Evolutionary conservation across 225 moss, liverwort and hornwort species (phyloP).

Genomic region (Sphagnum tenellum): DNA sequence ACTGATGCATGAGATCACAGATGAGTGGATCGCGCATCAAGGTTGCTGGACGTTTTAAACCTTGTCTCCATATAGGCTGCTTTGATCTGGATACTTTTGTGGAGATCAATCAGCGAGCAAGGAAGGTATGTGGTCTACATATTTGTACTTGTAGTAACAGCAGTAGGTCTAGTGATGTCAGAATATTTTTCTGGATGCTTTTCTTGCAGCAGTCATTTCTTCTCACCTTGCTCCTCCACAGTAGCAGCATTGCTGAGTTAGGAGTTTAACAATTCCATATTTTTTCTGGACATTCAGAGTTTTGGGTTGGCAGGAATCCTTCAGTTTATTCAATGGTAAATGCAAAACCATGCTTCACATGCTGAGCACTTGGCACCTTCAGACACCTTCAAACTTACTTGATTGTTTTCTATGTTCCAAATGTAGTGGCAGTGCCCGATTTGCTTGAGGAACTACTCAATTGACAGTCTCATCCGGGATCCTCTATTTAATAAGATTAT

Average conservation of each 20-base stretch:
- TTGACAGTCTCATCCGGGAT: slow-evolving; percentile 37
- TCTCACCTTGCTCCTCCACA: background rate
- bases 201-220: background rate
- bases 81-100: slow-evolving; percentile 98
- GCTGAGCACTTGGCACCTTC: no score
- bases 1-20: slow-evolving; percentile 17
- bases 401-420: background rate
- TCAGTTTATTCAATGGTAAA: no score
- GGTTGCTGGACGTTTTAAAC: slow-evolving; percentile 90
- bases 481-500: slow-evolving; percentile 38
- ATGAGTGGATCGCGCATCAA: slow-evolving; percentile 99
- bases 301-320: no score
- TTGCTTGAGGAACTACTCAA: slow-evolving; percentile 53
- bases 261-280: no score
- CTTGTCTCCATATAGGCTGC: slow-evolving; percentile 95
- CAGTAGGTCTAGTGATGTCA: background rate
- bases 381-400: no score
- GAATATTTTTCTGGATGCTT: background rate
- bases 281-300: no score
- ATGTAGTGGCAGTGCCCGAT: slow-evolving; percentile 99
- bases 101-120: slow-evolving; percentile 89
- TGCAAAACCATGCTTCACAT: no score
- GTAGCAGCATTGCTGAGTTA: no score
- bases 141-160: background rate
- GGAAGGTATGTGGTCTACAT: slow-evolving; percentile 47